Conservation (phyloP, 2,329 filamentous ascomycete genomes). For the Camillea tinctor region DNA sequence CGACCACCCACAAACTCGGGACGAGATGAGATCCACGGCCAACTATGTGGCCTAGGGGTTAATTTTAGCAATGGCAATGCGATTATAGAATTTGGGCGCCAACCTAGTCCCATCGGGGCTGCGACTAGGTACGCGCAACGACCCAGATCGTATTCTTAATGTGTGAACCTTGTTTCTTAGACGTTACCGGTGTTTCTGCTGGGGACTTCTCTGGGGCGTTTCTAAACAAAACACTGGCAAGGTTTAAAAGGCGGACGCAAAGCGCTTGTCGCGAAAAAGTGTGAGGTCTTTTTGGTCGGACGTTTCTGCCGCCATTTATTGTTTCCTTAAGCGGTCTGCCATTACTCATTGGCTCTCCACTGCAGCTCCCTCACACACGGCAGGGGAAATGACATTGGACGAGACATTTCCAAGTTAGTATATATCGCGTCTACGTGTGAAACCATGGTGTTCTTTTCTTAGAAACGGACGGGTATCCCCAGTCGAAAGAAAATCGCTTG, state of each 20-base stretch:
- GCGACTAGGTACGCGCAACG: constrained; percentile 2
- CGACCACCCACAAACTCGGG: background rate
- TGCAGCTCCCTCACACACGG: constrained; percentile 11
- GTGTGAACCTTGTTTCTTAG: constrained; percentile 12
- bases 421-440: constrained; percentile 21
- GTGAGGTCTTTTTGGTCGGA: constrained; percentile 16
- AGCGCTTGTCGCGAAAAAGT: constrained; percentile 29
- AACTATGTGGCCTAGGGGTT: background rate
- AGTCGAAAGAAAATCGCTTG: constrained; percentile 12
- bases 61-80: constrained; percentile 5
- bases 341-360: constrained; percentile 22
- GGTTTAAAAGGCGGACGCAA: constrained; percentile 18
- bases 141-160: constrained; percentile 3
- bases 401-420: constrained; percentile 11
- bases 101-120: background rate
- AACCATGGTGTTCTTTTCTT: constrained; percentile 24
- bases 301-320: constrained; percentile 26
- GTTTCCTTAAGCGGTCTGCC: constrained; percentile 23
- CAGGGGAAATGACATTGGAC: constrained; percentile 17
- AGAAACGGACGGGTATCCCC: constrained; percentile 15
- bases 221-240: constrained; percentile 5
- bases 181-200: constrained; percentile 16
- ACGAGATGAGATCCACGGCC: constrained; percentile 1
- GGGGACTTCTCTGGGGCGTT: constrained; percentile 12
- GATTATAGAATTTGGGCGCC: background rate